phyloP scores from a whole-genome alignment of 495 filamentous ascomycete species.

The Hamigera avellanea region DNA sequence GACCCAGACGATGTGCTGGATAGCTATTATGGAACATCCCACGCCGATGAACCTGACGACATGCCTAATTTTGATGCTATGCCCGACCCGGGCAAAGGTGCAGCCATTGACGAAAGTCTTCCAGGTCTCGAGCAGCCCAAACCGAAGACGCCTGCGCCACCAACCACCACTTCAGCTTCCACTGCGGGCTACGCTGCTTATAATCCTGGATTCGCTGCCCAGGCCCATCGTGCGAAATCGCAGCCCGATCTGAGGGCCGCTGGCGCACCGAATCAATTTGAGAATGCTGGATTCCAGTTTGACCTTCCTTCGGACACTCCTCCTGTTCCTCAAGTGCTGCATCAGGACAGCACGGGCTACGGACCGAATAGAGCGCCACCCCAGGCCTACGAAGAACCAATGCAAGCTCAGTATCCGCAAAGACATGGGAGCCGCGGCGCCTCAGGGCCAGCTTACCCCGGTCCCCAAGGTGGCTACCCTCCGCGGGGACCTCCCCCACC shows the following conservation, averaged over 20 bases:
- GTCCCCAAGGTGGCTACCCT: slow-evolving; percentile 2
- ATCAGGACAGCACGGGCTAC: slow-evolving; percentile 19
- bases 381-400: slow-evolving; percentile 5
- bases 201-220: slow-evolving; percentile 20
- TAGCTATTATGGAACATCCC: slow-evolving; percentile 24
- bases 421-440: slow-evolving; percentile 3
- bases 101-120: slow-evolving; percentile 41
- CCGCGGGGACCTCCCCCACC: slow-evolving; percentile 2
- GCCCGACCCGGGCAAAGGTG: slow-evolving; percentile 23
- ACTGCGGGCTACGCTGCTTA: slow-evolving; percentile 18
- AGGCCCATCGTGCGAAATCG: slow-evolving; percentile 44
- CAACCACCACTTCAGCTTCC: no score
- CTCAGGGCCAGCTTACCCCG: slow-evolving; percentile 6
- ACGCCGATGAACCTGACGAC: slow-evolving; percentile 38
- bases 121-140: slow-evolving; percentile 30
- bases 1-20: slow-evolving; percentile 26
- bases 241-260: slow-evolving; percentile 52
- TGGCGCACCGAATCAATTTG: slow-evolving; percentile 39
- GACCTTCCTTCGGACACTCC: slow-evolving; percentile 56
- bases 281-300: slow-evolving; percentile 46
- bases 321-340: slow-evolving; percentile 29
- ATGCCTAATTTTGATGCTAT: slow-evolving; percentile 69
- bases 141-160: slow-evolving; percentile 7
- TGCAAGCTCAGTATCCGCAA: slow-evolving; percentile 4
- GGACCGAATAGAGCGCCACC: slow-evolving; percentile 3